Base-by-base conservation (phyloP, 1,284 basidiomycete species). In the Coriolopsis trogii region DNA sequence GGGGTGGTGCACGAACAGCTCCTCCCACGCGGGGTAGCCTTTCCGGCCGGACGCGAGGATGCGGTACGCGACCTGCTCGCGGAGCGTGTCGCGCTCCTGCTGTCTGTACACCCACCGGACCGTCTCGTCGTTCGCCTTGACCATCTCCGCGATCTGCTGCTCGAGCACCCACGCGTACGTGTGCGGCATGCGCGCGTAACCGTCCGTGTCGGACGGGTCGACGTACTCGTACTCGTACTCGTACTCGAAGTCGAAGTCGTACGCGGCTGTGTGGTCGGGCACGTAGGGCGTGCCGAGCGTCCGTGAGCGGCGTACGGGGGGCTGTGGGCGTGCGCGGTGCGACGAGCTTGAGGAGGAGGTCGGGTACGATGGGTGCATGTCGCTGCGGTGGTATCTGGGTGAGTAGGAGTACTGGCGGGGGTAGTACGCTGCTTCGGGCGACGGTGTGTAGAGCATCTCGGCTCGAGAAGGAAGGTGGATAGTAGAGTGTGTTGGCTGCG, bases 31-130 rank as follows among this genome's bases (percentile, higher is more conserved):
- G 49, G 72, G 65, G 41, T 63, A 57, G 31, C 63, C 56, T 51
- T 68, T 67, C 42, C 64, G 62, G 16, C 53, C 52, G 16, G 51
- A 39, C 16, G 56, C 55, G 44, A 58, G 37, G 43, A 55, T 25
- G 15, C 56, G 58, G 41, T 58, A 53, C 26, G 49, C 46, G 25
- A 41, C 26, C 10, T 60, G 60, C 39, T 61, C 53, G 44, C 65
- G 65, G 49, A 53, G 53, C 53, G 62, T 28, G 58, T 61, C 67
- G 63, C 59, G 66, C 60, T 55, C 65, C 65, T 81, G 82, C 55
- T 70, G 68, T 58, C 82, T 75, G 40, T 75, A 66, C 42, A 85
- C 79, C 84, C 86, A 86, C 48, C 77, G 73, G 49, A 84, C 80
- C 25, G 81, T 83, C 56, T 75, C 79, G 61, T 74, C 71, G 59